Conservation (phyloP, 192 early-diverging fungal genomes). For the Endogone sp. region DNA sequence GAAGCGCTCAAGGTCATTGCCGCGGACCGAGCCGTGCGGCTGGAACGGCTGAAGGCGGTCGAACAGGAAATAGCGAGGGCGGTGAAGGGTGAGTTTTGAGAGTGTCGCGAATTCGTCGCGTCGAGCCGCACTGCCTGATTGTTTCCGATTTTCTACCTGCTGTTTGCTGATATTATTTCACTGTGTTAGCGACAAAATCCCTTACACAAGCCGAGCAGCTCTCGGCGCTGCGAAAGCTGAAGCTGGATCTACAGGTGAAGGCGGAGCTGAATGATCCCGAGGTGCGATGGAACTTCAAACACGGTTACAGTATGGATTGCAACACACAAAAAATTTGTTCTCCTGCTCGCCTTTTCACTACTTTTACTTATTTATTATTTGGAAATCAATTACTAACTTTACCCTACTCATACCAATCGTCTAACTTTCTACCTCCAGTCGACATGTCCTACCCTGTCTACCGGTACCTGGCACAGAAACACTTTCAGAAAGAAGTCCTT, state of each 20-base stretch:
- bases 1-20: constrained; percentile 70
- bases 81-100: constrained; percentile 26
- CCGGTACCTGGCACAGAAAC: constrained; percentile 56
- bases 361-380: no score
- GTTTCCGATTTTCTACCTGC: constrained; percentile 5
- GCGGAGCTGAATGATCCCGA: constrained; percentile 67
- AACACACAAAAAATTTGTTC: neutral
- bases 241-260: constrained; percentile 54
- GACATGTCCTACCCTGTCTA: constrained; percentile 71
- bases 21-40: constrained; percentile 48
- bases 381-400: no score
- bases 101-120: neutral
- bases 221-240: constrained; percentile 42
- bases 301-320: constrained; percentile 32
- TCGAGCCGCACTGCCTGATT: neutral
- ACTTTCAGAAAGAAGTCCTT: constrained; percentile 53
- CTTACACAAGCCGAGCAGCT: constrained; percentile 24
- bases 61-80: constrained; percentile 32
- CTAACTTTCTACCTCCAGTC: constrained; percentile 12
- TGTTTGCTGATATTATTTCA: neutral
- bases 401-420: neutral
- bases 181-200: constrained; percentile 22
- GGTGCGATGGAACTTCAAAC: constrained; percentile 61
- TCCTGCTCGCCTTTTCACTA: no score
- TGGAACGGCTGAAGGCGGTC: constrained; percentile 35